Evolutionary conservation across 768 basidiomycete genomes (phyloP).

Genomic region (Rubroboletus satanas): DNA sequence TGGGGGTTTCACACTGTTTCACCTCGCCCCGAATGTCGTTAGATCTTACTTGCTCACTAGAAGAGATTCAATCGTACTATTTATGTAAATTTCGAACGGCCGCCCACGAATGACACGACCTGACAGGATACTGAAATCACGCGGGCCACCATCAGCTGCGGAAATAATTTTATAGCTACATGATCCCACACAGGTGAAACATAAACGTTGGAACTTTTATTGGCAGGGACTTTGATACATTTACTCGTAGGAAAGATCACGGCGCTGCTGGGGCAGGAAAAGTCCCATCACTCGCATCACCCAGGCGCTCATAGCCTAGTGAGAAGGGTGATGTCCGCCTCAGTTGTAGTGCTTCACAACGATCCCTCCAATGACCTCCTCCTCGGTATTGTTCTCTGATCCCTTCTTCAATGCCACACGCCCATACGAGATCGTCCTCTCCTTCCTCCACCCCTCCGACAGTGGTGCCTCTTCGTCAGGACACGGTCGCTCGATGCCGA

Average conservation of each 20-base stretch:
- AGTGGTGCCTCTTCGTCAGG: conserved; percentile 42
- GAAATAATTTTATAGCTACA: background rate
- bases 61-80: too few relatives aligned
- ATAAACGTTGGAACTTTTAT: background rate
- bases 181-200: background rate
- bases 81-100: background rate
- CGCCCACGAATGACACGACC: background rate
- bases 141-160: background rate
- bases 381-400: conserved; percentile 44
- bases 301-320: background rate
- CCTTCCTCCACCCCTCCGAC: conserved; percentile 49
- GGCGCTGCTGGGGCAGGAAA: background rate
- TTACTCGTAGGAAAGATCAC: background rate
- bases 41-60: too few relatives aligned
- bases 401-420: conserved; percentile 39
- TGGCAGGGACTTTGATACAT: background rate
- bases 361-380: conserved; percentile 51
- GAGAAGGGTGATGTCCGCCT: background rate
- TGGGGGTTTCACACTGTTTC: background rate
- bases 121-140: background rate
- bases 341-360: conserved; percentile 57
- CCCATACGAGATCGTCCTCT: conserved; percentile 49
- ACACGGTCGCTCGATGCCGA: conserved; percentile 37
- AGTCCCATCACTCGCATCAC: background rate
- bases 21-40: background rate